Percentiles rank a stretch among this genome's conserved stretches.
Conservation (phyloP, 306 rosid genomes). For the Echinosophora koreensis region DNA sequence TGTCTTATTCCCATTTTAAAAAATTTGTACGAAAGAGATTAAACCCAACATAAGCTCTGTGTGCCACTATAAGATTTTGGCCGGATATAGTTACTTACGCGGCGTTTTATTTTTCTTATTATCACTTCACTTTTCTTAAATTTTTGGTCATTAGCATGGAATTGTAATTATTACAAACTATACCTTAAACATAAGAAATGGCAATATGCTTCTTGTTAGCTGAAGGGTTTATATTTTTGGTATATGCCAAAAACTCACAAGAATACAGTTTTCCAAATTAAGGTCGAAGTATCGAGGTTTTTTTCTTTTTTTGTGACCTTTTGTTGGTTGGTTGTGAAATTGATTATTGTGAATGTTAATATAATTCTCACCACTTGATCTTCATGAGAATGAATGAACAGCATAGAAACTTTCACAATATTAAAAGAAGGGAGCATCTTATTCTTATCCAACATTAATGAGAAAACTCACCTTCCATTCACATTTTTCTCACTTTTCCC, state of each 20-base stretch:
- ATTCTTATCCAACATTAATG: neutral
- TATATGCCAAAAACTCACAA: neutral
- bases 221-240: neutral
- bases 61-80: neutral
- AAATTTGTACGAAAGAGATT: neutral
- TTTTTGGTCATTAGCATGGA: neutral
- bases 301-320: neutral
- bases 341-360: neutral
- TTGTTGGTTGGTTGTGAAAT: neutral
- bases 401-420: neutral
- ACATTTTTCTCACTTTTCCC: constrained; percentile 40
- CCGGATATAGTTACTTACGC: too few relatives aligned
- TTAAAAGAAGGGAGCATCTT: constrained; percentile 8
- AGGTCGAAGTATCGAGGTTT: too few relatives aligned
- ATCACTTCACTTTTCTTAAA: constrained; percentile 19
- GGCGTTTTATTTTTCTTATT: constrained; percentile 4
- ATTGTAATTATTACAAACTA: neutral
- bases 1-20: neutral
- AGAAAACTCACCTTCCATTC: constrained; percentile 36
- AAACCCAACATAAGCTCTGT: constrained; percentile 22
- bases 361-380: neutral
- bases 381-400: neutral
- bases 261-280: neutral
- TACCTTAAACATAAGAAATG: neutral
- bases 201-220: constrained; percentile 6